These are phyloP conservation scores for Orbilia brochopaga DNA, from an alignment of 2,329 filamentous ascomycete genomes.

Conservation along the genomic window DNA sequence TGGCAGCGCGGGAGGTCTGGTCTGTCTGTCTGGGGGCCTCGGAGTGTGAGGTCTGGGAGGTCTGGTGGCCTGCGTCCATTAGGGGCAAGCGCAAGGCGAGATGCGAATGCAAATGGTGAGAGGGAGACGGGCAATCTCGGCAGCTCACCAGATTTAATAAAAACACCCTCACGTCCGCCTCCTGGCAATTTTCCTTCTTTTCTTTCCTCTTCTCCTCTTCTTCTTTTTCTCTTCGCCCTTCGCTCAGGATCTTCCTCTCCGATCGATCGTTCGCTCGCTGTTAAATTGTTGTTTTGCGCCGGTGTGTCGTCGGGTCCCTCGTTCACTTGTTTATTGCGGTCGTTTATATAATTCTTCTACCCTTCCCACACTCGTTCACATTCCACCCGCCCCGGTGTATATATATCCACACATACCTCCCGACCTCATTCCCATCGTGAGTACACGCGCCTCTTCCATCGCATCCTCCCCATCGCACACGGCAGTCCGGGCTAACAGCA, in stretches of 20 bases:
- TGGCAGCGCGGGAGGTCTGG: too few relatives aligned
- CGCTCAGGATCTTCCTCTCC: conserved; percentile 29
- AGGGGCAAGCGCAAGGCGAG: conserved; percentile 28
- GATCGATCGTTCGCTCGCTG: conserved; percentile 13
- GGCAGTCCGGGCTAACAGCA: background rate
- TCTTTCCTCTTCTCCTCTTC: conserved; percentile 10
- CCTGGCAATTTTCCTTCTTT: conserved; percentile 10
- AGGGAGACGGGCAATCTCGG: conserved; percentile 47
- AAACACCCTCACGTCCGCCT: conserved; percentile 27
- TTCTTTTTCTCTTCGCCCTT: conserved; percentile 17
- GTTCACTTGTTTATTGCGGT: conserved; percentile 24
- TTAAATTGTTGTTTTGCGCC: conserved; percentile 8
- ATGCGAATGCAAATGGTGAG: background rate
- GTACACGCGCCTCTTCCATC: background rate
- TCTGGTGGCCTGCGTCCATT: conserved; percentile 5
- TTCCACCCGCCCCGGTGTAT: conserved; percentile 9
- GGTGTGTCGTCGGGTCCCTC: conserved; percentile 34
- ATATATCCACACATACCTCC: background rate
- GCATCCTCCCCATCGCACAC: background rate
- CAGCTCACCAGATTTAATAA: conserved; percentile 32
- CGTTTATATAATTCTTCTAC: conserved; percentile 12
- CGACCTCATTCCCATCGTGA: background rate
- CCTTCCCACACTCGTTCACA: conserved; percentile 43
- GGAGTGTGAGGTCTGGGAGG: too few relatives aligned
- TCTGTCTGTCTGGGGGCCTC: too few relatives aligned